phyloP scores from a whole-genome alignment of 1,284 basidiomycete genomes.

The Sparassis latifolia region DNA sequence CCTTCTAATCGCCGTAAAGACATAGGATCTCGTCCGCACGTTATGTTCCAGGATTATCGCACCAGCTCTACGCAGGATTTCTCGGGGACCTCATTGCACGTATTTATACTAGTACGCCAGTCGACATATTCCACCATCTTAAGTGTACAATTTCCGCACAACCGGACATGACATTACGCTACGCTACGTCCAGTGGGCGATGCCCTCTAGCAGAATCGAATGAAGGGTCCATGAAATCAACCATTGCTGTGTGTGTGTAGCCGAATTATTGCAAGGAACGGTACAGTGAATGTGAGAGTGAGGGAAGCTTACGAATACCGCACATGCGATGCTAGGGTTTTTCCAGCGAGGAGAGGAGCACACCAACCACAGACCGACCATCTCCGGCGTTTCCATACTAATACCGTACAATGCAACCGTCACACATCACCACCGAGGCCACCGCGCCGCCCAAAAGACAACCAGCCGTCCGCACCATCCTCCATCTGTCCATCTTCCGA shows the following conservation, averaged over 20 bases:
- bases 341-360: too few relatives aligned
- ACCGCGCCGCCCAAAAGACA: too few relatives aligned
- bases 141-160: slow-evolving; percentile 21
- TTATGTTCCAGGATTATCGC: not conserved
- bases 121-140: slow-evolving; percentile 20
- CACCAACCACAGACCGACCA: too few relatives aligned
- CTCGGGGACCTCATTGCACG: not conserved
- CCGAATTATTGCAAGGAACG: slow-evolving; percentile 13
- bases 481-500: too few relatives aligned
- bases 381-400: slow-evolving; percentile 6
- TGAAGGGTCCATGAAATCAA: slow-evolving; percentile 17
- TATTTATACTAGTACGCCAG: slow-evolving; percentile 15
- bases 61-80: not conserved
- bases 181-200: slow-evolving; percentile 8
- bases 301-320: not conserved
- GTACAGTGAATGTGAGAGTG: slow-evolving; percentile 7
- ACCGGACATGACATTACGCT: slow-evolving; percentile 19
- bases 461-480: too few relatives aligned
- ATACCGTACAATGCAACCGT: slow-evolving; percentile 2
- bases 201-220: slow-evolving; percentile 15
- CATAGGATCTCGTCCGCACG: not conserved
- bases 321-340: too few relatives aligned
- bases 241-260: slow-evolving; percentile 4
- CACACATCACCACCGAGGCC: slow-evolving; percentile 4
- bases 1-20: not conserved